These are phyloP conservation scores for Cutaneotrichosporon cutaneum DNA, from an alignment of 1,284 basidiomycete genomes.

Conservation along the genomic window DNA sequence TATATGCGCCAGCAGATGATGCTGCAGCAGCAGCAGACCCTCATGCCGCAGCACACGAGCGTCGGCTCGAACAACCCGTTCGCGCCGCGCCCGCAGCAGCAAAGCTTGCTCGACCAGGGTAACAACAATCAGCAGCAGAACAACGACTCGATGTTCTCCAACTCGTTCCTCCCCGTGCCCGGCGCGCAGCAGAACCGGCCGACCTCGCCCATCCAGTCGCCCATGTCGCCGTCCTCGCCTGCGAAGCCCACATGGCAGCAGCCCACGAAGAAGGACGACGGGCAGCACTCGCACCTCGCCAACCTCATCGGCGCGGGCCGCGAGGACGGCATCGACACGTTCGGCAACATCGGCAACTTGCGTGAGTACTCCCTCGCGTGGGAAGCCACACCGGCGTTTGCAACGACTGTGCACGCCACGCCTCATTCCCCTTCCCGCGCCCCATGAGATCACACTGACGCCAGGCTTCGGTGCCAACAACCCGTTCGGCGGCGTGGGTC, in stretches of 20 bases:
- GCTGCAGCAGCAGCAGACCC: conserved; percentile 61
- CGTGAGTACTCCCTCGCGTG: conserved; percentile 57
- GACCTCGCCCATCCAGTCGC: conserved; percentile 24
- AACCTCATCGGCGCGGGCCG: conserved; percentile 70
- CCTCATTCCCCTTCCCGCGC: neutral
- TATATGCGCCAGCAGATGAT: conserved; percentile 49
- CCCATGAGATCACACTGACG: neutral
- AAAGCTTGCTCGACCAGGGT: conserved; percentile 31
- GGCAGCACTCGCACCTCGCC: conserved; percentile 75
- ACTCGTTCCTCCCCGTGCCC: conserved; percentile 40
- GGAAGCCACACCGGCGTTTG: neutral
- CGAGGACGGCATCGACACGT: conserved; percentile 88
- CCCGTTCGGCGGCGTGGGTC: conserved; percentile 64
- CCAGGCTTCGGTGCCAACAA: conserved; percentile 58
- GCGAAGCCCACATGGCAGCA: conserved; percentile 43
- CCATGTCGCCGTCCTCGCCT: conserved; percentile 29
- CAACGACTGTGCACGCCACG: neutral
- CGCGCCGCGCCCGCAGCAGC: conserved; percentile 54
- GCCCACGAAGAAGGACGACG: conserved; percentile 55
- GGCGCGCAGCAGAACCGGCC: conserved; percentile 23
- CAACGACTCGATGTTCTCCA: conserved; percentile 10
- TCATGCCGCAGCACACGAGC: conserved; percentile 60
- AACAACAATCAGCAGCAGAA: conserved; percentile 7
- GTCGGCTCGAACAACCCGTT: conserved; percentile 95
- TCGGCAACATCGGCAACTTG: conserved; percentile 79